Base-by-base conservation (phyloP, 768 basidiomycete genomes). In the Rhodosporidiobolus odoratus region DNA sequence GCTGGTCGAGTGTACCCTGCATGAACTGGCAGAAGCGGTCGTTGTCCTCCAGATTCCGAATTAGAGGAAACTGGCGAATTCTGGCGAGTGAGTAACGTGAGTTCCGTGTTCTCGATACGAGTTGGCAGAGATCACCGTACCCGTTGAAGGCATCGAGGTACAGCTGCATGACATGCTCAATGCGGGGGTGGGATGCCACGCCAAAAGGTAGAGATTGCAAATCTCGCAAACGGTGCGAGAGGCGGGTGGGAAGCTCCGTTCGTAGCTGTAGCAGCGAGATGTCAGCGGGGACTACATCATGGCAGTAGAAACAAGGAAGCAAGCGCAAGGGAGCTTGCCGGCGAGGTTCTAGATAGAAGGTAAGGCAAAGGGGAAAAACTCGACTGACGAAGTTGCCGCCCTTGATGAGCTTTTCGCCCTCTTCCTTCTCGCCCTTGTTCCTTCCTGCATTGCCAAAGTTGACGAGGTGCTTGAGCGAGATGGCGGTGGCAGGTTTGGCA, bases 161-260 rank as follows among this genome's bases (percentile, higher is more conserved):
- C 63, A 90, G 89, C 81, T 91, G 88, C 75, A 93, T 92, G 45
- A 94, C 90, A 75, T 84, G 87, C 35, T 87, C 86, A 23, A 94
- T 86, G 0, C 86, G 86, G 75, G 92, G 90, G 73, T 92, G 88
- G 8, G 88, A 90, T 37, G 92, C 91, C 13, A 92, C 91, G 30
- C 89, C 85, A 76, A 89, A 92, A 7, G 92, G 92, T 57, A 95
- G 82, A 1, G 86, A 82, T 80, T 95, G 92, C 75, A 95, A 82
- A 77, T 95, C 92, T 66, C 90, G 86, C 68, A 94, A 80, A 57
- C 92, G 85, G 79, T 94, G 92, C 7, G 91, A 88, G 76, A 93
- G 89, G 45, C 92, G 86, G 21, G 92, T 86, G 16, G 92, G 92
- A 10, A 95, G 81, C 77, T 95, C 92, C 8, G 89, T 89, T 61